A percentile compares a stretch with the other conserved stretches of the same genome.
Conservation (phyloP, 345 rosid genomes). For the Eucalyptus victrix region DNA sequence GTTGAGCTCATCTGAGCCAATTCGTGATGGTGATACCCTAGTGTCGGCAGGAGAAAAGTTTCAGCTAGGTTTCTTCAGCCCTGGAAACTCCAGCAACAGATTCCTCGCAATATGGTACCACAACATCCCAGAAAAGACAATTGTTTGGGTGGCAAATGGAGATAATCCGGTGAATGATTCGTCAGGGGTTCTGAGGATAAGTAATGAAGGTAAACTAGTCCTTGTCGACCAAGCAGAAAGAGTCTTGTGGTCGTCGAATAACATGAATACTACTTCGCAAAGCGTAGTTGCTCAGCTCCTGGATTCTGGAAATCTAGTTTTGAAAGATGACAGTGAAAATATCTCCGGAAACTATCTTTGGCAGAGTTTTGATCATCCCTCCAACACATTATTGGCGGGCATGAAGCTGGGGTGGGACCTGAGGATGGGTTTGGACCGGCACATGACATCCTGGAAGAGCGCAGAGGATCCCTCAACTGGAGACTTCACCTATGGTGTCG, state of each 20-base stretch:
- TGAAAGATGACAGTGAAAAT: neutral
- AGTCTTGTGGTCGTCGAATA: conserved; percentile 3
- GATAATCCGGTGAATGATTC: conserved; percentile 9
- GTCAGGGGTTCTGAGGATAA: conserved; percentile 2
- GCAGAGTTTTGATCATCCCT: conserved; percentile 25
- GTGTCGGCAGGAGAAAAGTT: neutral
- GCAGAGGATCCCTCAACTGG: conserved; percentile 14
- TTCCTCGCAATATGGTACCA: neutral
- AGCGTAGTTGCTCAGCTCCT: conserved; percentile 7
- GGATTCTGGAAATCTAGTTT: conserved; percentile 16
- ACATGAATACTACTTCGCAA: neutral
- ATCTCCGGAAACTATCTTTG: neutral
- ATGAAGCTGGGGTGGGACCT: conserved; percentile 22
- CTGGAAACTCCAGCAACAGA: neutral
- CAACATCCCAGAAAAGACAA: neutral
- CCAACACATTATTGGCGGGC: conserved; percentile 11
- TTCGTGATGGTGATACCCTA: neutral
- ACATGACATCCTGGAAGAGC: conserved; percentile 12
- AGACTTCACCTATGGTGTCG: conserved; percentile 1
- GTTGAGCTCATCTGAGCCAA: neutral
- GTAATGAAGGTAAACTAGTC: neutral
- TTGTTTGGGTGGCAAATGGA: conserved; percentile 30
- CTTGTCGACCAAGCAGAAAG: neutral
- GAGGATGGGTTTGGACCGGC: neutral
- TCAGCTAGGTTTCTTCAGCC: neutral